Evolutionary conservation across 2,329 filamentous ascomycete genomes (phyloP).

Genomic region (Rhexocercosporidium sp.): DNA sequence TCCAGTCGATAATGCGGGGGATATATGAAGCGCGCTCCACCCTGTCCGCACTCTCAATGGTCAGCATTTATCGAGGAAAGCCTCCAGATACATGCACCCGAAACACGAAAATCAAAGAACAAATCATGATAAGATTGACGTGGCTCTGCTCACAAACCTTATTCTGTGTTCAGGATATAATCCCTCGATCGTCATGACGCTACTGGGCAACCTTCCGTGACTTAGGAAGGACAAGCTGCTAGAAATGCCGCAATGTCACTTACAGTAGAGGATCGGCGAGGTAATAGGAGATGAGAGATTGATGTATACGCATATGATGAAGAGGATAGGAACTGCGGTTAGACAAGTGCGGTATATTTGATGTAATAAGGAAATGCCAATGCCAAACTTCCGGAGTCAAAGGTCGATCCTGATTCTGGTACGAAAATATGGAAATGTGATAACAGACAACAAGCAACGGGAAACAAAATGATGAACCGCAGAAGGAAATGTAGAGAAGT

Average conservation of each 20-base stretch:
- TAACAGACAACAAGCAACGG: not conserved
- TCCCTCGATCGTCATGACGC: not conserved
- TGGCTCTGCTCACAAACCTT: not conserved
- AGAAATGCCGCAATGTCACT: not conserved
- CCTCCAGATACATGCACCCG: not conserved
- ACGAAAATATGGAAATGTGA: not conserved
- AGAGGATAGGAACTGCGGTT: not conserved
- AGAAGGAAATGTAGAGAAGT: not conserved
- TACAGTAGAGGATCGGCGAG: not conserved
- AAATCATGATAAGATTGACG: slow-evolving; percentile 7
- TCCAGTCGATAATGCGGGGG: not conserved
- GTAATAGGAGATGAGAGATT: not conserved
- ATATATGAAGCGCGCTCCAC: not conserved
- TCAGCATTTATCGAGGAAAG: not conserved
- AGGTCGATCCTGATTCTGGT: not conserved
- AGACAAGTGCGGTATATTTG: not conserved
- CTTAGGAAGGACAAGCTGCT: not conserved
- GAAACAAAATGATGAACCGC: not conserved
- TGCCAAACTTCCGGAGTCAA: not conserved
- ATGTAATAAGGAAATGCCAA: not conserved
- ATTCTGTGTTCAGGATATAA: not conserved
- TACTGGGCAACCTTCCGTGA: not conserved
- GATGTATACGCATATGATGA: not conserved
- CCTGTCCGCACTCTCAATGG: not conserved
- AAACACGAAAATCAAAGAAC: not conserved